These are phyloP conservation scores for Botryobasidium botryosum DNA, from an alignment of 768 basidiomycete genomes.

Conservation along the genomic window DNA sequence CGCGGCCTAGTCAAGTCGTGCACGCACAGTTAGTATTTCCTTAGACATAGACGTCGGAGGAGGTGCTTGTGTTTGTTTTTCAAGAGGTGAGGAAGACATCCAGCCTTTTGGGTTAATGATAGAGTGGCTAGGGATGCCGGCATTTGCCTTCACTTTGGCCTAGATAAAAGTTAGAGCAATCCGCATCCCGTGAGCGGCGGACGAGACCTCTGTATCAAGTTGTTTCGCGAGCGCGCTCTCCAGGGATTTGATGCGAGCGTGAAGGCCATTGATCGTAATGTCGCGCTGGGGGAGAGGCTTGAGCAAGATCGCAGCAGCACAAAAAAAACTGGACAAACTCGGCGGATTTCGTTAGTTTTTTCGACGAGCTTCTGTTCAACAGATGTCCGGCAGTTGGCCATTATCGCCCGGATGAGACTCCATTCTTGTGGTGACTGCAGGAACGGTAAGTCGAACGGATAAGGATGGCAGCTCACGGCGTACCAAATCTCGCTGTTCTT, in stretches of 20 bases:
- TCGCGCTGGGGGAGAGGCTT: slow-evolving; percentile 4
- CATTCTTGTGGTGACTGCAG: neutral
- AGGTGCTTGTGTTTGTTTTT: no score
- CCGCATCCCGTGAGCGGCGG: neutral
- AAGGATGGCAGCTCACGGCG: neutral
- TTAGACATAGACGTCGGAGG: no score
- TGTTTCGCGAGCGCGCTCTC: slow-evolving; percentile 1
- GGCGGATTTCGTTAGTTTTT: slow-evolving; percentile 10
- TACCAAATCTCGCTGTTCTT: neutral
- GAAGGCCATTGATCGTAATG: slow-evolving; percentile 1
- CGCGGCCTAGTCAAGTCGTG: no score
- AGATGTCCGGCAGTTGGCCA: neutral
- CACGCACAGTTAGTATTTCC: no score
- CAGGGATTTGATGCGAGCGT: neutral
- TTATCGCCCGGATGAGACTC: slow-evolving; percentile 2
- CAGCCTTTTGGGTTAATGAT: neutral
- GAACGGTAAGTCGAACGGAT: neutral
- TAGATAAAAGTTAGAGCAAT: neutral
- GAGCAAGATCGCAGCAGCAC: neutral
- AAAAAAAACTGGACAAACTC: neutral
- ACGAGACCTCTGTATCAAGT: neutral
- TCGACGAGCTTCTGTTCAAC: slow-evolving; percentile 7
- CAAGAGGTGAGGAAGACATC: slow-evolving; percentile 1
- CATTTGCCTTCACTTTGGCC: neutral
- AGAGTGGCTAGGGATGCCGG: neutral